Evolutionary conservation across 139 green algal species (phyloP).

Genomic region (Volvox africanus): DNA sequence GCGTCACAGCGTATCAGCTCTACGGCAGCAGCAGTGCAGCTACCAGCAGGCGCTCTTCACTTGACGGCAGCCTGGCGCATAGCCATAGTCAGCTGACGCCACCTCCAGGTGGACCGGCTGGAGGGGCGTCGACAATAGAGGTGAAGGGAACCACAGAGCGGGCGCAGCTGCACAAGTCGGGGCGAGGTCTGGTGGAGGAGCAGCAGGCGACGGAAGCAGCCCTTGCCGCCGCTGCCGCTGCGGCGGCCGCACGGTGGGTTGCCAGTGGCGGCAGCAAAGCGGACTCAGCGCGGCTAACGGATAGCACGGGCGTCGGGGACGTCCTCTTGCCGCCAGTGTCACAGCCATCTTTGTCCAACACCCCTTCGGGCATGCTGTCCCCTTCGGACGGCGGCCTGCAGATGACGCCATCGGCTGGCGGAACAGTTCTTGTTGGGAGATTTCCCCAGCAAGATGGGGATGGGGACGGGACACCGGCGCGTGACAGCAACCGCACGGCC

Average conservation of each 20-base stretch:
- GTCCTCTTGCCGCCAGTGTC: background rate
- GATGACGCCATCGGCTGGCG: background rate
- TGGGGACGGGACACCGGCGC: background rate
- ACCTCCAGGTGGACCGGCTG: background rate
- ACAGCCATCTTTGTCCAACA: background rate
- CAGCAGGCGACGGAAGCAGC: constrained; percentile 11
- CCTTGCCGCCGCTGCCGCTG: background rate
- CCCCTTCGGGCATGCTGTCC: constrained; percentile 1
- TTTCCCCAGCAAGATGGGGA: background rate
- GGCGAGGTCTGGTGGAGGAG: background rate
- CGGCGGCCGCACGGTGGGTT: background rate
- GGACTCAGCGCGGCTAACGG: background rate
- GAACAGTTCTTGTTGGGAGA: too few relatives aligned
- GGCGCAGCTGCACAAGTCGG: background rate
- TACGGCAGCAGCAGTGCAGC: background rate
- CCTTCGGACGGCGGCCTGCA: background rate
- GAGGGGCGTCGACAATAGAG: background rate
- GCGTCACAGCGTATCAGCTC: constrained; percentile 73
- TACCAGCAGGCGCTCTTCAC: constrained; percentile 18
- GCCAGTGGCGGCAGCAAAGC: background rate
- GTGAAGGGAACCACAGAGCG: background rate
- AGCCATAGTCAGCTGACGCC: background rate
- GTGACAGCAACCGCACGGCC: constrained; percentile 42
- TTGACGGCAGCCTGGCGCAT: constrained; percentile 23
- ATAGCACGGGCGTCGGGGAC: background rate